A percentile compares a stretch with the other conserved stretches of the same genome.
Conservation (phyloP, 2,329 filamentous ascomycete genomes). For the Diaporthe sp. region DNA sequence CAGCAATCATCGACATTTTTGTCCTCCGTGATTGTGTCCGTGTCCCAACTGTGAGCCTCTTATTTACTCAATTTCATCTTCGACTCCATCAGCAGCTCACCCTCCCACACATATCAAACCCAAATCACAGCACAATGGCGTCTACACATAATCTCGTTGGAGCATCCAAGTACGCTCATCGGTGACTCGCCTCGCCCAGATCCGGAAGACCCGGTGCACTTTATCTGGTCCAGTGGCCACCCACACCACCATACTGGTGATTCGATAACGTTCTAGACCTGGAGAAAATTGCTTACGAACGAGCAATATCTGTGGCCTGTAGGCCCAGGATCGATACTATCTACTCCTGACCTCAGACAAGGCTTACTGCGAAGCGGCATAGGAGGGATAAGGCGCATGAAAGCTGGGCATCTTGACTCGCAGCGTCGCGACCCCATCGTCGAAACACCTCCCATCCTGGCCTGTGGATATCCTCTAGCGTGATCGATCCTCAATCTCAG, state of each 20-base stretch:
- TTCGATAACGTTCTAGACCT: conserved; percentile 18
- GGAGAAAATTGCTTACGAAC: neutral
- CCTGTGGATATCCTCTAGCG: conserved; percentile 26
- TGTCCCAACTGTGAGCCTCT: neutral
- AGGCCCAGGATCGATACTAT: neutral
- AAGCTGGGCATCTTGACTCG: conserved; percentile 36
- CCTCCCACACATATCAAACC: neutral
- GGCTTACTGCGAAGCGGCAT: conserved; percentile 1
- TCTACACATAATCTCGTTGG: neutral
- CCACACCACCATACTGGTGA: neutral
- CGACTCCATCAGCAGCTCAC: neutral
- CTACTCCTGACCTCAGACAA: conserved; percentile 23
- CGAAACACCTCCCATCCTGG: conserved; percentile 37
- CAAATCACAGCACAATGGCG: neutral
- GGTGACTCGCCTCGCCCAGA: neutral
- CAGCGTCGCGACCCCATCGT: conserved; percentile 29
- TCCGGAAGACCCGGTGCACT: neutral
- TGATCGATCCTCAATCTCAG: conserved; percentile 12
- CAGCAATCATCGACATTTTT: conserved; percentile 18
- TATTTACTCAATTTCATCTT: neutral
- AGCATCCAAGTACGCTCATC: neutral
- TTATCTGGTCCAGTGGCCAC: neutral
- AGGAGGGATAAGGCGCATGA: conserved; percentile 4
- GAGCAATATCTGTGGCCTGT: neutral
- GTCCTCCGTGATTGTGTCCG: neutral